Evolutionary conservation across 768 basidiomycete species (phyloP).

Genomic region (Coprinopsis sp.): DNA sequence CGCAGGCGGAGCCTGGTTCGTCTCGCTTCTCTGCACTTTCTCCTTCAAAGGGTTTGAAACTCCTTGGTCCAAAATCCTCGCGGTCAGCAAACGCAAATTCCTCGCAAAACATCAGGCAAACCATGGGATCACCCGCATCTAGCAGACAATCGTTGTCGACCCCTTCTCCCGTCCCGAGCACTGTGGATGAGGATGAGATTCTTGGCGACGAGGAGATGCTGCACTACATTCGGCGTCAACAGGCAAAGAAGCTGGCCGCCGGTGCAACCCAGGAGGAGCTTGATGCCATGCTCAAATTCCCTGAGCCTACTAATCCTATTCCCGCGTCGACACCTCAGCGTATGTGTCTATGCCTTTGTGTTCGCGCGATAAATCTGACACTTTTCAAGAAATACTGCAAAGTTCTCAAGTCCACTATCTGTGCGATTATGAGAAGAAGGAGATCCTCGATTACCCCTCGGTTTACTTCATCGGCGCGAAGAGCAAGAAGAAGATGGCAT

Average conservation of each 20-base stretch:
- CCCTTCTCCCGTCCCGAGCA: slow-evolving; percentile 76
- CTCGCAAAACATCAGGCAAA: slow-evolving; percentile 48
- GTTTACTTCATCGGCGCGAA: slow-evolving; percentile 80
- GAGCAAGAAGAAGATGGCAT: slow-evolving; percentile 81
- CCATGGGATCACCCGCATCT: slow-evolving; percentile 58
- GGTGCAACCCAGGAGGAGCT: slow-evolving; percentile 85
- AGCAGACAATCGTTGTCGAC: slow-evolving; percentile 76
- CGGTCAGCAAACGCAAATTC: slow-evolving; percentile 50
- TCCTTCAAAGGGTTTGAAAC: slow-evolving; percentile 78
- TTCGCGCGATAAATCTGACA: slow-evolving; percentile 7
- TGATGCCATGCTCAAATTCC: slow-evolving; percentile 86
- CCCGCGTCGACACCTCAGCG: slow-evolving; percentile 64
- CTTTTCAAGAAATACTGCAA: slow-evolving; percentile 54
- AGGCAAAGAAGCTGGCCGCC: slow-evolving; percentile 78
- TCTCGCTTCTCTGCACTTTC: slow-evolving; percentile 77
- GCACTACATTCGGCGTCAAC: slow-evolving; percentile 86
- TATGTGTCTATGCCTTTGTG: slow-evolving; percentile 33
- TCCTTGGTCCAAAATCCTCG: slow-evolving; percentile 72
- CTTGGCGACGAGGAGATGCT: slow-evolving; percentile 97
- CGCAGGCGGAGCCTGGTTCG: slow-evolving; percentile 28
- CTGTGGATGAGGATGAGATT: slow-evolving; percentile 80
- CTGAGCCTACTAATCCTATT: slow-evolving; percentile 78
- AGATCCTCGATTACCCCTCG: slow-evolving; percentile 80
- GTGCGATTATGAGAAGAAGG: slow-evolving; percentile 85
- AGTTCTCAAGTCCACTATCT: slow-evolving; percentile 64